Evolutionary conservation across 2,329 filamentous ascomycete genomes (phyloP).

Genomic region (Cladophialophora carrionii): DNA sequence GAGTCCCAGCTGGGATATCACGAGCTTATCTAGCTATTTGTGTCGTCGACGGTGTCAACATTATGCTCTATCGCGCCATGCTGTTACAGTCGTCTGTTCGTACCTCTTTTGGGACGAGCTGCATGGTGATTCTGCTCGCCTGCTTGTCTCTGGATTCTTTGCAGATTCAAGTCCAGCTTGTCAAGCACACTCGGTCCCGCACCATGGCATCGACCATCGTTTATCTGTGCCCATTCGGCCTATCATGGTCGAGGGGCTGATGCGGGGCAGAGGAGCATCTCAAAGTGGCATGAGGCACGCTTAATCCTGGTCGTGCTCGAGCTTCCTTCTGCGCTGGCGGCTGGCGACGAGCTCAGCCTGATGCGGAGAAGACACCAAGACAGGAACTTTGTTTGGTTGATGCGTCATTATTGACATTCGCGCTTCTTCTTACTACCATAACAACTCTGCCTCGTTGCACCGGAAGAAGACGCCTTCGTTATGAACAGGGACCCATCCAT

Average conservation of each 20-base stretch:
- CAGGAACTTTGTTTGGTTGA: slow-evolving; percentile 23
- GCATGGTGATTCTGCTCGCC: slow-evolving; percentile 42
- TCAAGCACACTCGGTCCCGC: background rate
- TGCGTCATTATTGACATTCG: slow-evolving; percentile 18
- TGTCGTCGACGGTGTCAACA: slow-evolving; percentile 12
- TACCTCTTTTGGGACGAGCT: slow-evolving; percentile 54
- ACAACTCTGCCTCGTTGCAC: slow-evolving; percentile 6
- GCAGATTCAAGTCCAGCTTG: slow-evolving; percentile 2
- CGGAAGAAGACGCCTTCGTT: slow-evolving; percentile 18
- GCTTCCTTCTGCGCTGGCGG: background rate
- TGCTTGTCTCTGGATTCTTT: background rate
- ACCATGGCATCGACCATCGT: slow-evolving; percentile 3
- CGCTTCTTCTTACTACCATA: background rate
- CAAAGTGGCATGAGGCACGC: slow-evolving; percentile 14
- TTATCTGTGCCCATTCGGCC: slow-evolving; percentile 24
- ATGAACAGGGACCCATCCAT: slow-evolving; percentile 25
- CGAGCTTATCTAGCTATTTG: slow-evolving; percentile 86
- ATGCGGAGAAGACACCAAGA: slow-evolving; percentile 16
- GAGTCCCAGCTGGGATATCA: slow-evolving; percentile 83
- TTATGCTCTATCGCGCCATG: background rate
- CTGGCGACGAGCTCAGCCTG: background rate
- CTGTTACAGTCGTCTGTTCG: slow-evolving; percentile 1
- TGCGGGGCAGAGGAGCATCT: slow-evolving; percentile 30
- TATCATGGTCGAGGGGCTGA: slow-evolving; percentile 27
- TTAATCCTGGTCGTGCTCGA: slow-evolving; percentile 1